Evolutionary conservation across 768 basidiomycete genomes (phyloP).

Genomic region (Boletus insuetus): DNA sequence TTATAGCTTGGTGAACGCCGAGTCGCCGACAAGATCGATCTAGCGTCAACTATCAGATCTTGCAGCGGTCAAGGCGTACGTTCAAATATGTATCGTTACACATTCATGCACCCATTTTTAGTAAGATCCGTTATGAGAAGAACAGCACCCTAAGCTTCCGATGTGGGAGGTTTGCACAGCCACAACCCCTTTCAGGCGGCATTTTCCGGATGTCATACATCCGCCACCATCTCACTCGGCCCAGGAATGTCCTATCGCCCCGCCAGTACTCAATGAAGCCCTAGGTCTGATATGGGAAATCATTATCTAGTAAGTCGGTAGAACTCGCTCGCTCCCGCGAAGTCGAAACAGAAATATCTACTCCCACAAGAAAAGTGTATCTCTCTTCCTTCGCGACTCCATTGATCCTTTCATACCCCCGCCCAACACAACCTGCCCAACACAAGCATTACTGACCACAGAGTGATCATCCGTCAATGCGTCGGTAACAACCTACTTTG

Average conservation of each 20-base stretch:
- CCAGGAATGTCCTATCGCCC: no score
- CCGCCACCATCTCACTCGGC: no score
- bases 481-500: slow-evolving; percentile 78
- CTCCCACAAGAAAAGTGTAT: no score
- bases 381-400: no score
- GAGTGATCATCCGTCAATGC: slow-evolving; percentile 74
- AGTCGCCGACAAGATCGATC: background rate
- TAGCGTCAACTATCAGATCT: slow-evolving; percentile 5
- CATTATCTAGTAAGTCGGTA: no score
- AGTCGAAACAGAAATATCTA: no score
- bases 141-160: slow-evolving; percentile 10
- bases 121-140: slow-evolving; percentile 8
- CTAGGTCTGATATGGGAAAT: no score
- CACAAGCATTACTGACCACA: slow-evolving; percentile 85
- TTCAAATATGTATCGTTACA: background rate
- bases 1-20: slow-evolving; percentile 2
- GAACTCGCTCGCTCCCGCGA: no score
- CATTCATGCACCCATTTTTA: background rate
- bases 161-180: background rate
- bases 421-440: slow-evolving; percentile 33
- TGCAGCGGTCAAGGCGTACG: slow-evolving; percentile 6
- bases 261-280: no score
- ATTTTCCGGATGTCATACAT: no score
- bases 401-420: no score
- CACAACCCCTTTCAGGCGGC: no score